Evolutionary conservation across 129 eudicot species (phyloP), one percentile per base, ranked within the genome.

Genomic region (Tagetes erecta): DNA sequence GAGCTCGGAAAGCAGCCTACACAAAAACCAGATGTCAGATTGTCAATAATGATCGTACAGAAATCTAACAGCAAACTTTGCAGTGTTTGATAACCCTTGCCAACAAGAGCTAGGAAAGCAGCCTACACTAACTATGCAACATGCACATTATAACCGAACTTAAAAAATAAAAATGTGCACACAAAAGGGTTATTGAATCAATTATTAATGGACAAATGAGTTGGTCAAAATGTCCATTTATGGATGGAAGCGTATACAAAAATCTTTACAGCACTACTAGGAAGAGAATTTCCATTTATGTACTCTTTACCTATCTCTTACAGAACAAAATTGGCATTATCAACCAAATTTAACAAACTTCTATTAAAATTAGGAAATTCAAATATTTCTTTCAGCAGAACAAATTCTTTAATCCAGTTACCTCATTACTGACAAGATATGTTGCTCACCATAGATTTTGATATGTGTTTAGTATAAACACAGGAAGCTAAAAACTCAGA

Each of bases 1-100:
- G 97, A 81, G 87, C 89, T 84, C 96, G 87, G 74, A 94, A 94
- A 76, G 92, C 85, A 81, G 80, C 91, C 99, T 91, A 74, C 78
- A 79, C 13, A 78, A 71, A 42, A 40, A 34, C 13, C 74, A 79
- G 13, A 11, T 42, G n/a, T 77, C 27, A 20, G 27, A 20, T 20
- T 20, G 27, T 20, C 67, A 63, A 71, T 59, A 49, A 27, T 67
- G 62, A 20, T 27, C 53, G 66, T 76, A 41, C 42, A 71, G 12
- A 75, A n/a, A 64, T 20, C 27, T 20, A 59, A 59, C 78, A 35
- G 11, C 27, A 41, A 65, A 52, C 39, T 75, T 20, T 34, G 47
- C 27, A 20, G 27, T 20, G 27, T 20, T 20, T 20, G 27, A 20
- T 20, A 20, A 20, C 27, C 27, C 27, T 20, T 20, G 27, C 27